Evolutionary conservation across 192 early-diverging fungal genomes (phyloP).

Genomic region (Chytriomyces sp.): DNA sequence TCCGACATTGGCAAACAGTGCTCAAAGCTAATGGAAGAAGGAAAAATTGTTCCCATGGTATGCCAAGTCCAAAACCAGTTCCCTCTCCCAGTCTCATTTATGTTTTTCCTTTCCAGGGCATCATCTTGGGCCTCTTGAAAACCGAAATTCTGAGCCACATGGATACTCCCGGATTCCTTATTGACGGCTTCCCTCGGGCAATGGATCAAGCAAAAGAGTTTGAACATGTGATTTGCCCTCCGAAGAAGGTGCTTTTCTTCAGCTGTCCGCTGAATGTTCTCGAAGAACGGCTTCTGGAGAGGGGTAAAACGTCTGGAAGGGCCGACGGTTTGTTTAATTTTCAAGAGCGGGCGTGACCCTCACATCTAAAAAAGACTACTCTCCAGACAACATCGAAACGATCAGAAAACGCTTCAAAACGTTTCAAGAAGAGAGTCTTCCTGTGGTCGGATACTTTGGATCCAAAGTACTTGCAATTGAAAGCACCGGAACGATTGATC

Average conservation of each 20-base stretch:
- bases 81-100: background rate
- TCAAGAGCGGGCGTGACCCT: background rate
- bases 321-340: conserved; percentile 55
- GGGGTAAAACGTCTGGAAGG: conserved; percentile 57
- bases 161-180: conserved; percentile 43
- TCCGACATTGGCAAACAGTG: conserved; percentile 78
- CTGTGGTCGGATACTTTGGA: conserved; percentile 79
- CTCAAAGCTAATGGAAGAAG: conserved; percentile 82
- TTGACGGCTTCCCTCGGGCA: conserved; percentile 60
- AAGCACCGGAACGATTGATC: conserved; percentile 22
- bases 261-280: conserved; percentile 58
- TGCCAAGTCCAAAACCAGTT: background rate
- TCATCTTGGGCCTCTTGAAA: conserved; percentile 45
- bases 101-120: conserved; percentile 26
- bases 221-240: conserved; percentile 50
- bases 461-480: conserved; percentile 38
- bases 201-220: conserved; percentile 58
- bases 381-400: conserved; percentile 83
- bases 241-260: conserved; percentile 40
- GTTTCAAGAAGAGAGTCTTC: conserved; percentile 81
- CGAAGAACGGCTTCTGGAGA: conserved; percentile 53
- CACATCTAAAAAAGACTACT: background rate
- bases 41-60: conserved; percentile 82
- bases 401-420: conserved; percentile 93
- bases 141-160: conserved; percentile 37